A percentile compares a stretch with the other conserved stretches of the same genome.
phyloP scores from a whole-genome alignment of 2,329 filamentous ascomycete species.

The Thermomyces lanuginosus region DNA sequence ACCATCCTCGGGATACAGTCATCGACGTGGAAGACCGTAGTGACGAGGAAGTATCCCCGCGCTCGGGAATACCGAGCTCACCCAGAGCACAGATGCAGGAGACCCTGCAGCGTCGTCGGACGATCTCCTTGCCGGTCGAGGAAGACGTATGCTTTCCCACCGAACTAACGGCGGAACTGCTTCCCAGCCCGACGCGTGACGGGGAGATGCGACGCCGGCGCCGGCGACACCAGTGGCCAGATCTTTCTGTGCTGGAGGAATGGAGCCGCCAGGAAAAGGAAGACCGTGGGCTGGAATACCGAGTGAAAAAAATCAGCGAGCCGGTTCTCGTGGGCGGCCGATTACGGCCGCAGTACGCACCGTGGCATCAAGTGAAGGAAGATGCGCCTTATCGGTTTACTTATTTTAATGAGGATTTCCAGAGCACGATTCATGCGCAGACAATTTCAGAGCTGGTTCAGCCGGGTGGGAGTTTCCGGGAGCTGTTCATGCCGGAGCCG shows the following conservation, averaged over 20 bases:
- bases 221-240: conserved; percentile 65
- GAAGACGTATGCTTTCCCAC: conserved; percentile 88
- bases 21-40: conserved; percentile 27
- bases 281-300: conserved; percentile 61
- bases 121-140: conserved; percentile 49
- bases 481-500: conserved; percentile 82
- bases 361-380: conserved; percentile 77
- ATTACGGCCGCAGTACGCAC: conserved; percentile 59
- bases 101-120: conserved; percentile 35
- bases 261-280: conserved; percentile 89
- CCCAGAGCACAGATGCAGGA: conserved; percentile 21
- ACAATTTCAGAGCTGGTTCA: conserved; percentile 87
- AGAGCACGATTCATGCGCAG: conserved; percentile 89
- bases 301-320: conserved; percentile 83
- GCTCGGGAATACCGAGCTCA: conserved; percentile 21
- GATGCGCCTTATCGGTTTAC: conserved; percentile 90
- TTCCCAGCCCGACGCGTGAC: conserved; percentile 33
- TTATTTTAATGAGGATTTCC: conserved; percentile 96
- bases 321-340: conserved; percentile 83
- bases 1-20: conserved; percentile 22
- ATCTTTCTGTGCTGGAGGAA: conserved; percentile 66
- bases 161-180: conserved; percentile 61
- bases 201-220: conserved; percentile 35
- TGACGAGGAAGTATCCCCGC: neutral
- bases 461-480: conserved; percentile 64